These are phyloP conservation scores for Mycena sanguinolenta DNA, from an alignment of 768 basidiomycete genomes.

Conservation along the genomic window DNA sequence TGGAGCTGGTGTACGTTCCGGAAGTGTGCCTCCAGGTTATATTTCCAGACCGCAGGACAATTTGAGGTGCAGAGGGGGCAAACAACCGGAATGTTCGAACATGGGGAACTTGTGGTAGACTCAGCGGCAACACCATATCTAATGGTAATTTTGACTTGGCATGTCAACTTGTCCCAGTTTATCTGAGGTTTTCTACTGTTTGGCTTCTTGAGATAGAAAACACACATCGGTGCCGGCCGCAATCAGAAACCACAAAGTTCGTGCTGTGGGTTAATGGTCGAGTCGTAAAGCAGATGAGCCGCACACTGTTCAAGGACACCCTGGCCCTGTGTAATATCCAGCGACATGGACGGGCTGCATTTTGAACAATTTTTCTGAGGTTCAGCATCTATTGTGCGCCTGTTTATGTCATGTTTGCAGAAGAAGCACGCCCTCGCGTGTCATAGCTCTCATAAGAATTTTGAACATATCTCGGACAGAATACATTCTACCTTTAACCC, in stretches of 20 bases:
- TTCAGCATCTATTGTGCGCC: too few relatives aligned
- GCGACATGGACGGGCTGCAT: neutral
- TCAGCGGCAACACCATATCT: neutral
- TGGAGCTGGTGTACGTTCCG: too few relatives aligned
- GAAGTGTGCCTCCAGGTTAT: too few relatives aligned
- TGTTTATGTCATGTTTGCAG: too few relatives aligned
- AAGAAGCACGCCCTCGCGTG: too few relatives aligned
- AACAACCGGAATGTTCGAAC: neutral
- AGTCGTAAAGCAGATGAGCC: neutral
- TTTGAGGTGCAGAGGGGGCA: too few relatives aligned
- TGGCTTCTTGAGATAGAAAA: neutral
- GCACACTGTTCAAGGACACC: neutral
- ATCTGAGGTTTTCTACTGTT: neutral
- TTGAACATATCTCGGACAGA: too few relatives aligned
- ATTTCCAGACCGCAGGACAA: too few relatives aligned
- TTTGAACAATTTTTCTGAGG: too few relatives aligned
- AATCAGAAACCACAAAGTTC: too few relatives aligned
- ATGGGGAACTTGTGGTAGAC: neutral
- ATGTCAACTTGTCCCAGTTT: neutral
- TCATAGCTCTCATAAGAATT: too few relatives aligned
- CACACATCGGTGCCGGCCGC: neutral
- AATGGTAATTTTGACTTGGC: neutral
- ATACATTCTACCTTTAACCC: too few relatives aligned
- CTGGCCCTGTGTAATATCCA: neutral
- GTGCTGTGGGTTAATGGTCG: neutral